Conservation (phyloP, 2,329 filamentous ascomycete genomes). For the Elsinoe ampelina region DNA sequence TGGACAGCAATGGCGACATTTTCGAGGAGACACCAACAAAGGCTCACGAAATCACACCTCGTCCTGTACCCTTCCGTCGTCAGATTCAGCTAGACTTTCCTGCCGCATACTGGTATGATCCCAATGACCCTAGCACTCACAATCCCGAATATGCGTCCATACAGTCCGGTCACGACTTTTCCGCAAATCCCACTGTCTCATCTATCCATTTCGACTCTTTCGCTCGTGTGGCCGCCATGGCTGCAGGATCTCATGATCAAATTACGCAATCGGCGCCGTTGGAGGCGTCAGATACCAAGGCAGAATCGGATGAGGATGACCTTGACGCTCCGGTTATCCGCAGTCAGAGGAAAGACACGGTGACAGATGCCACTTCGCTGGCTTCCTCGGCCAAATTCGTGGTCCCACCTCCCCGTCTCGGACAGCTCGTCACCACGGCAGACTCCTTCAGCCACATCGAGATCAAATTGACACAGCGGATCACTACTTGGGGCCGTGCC, state of each 20-base stretch:
- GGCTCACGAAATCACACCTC: slow-evolving; percentile 16
- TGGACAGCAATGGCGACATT: slow-evolving; percentile 13
- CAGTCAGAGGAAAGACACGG: not conserved
- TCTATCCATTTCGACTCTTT: slow-evolving; percentile 15
- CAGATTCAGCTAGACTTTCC: slow-evolving; percentile 37
- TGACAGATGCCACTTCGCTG: slow-evolving; percentile 2
- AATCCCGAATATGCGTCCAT: slow-evolving; percentile 38
- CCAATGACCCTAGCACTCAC: slow-evolving; percentile 36
- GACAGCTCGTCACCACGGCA: slow-evolving; percentile 54
- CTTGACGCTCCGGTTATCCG: not conserved
- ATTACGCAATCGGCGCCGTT: not conserved
- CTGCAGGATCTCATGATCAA: slow-evolving; percentile 11
- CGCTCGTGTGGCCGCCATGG: slow-evolving; percentile 10
- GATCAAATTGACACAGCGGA: slow-evolving; percentile 55
- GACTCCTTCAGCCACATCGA: slow-evolving; percentile 58
- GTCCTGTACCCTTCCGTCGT: slow-evolving; percentile 28
- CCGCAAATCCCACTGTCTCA: slow-evolving; percentile 22
- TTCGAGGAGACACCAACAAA: slow-evolving; percentile 23
- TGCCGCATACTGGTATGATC: slow-evolving; percentile 37
- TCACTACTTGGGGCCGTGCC: slow-evolving; percentile 71
- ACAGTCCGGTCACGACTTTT: slow-evolving; percentile 38
- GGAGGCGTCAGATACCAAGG: slow-evolving; percentile 1
- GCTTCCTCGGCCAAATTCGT: slow-evolving; percentile 22
- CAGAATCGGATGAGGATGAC: not conserved
- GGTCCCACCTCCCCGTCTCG: slow-evolving; percentile 42